Evolutionary conservation across 1,284 basidiomycete genomes (phyloP), one percentile per base, ranked within the genome.

Genomic region (Apiotrichum gamsii): DNA sequence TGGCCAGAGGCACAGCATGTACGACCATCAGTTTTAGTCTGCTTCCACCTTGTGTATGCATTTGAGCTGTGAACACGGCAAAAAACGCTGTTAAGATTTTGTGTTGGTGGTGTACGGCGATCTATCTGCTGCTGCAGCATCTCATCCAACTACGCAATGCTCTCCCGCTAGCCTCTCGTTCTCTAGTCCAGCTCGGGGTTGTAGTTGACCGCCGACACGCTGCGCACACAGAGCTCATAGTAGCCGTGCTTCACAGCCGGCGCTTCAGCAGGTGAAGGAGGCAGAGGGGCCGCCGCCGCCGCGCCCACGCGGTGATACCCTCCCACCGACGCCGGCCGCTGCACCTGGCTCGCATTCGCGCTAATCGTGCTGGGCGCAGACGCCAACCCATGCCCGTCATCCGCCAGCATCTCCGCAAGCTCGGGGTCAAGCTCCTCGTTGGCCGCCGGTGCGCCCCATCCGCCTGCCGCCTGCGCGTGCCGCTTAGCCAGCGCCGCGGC

Each of bases 141-240:
- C n/a, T n/a, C n/a, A n/a, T n/a, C n/a, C n/a, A n/a, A n/a, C n/a
- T n/a, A n/a, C n/a, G n/a, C n/a, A n/a, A n/a, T n/a, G n/a, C n/a
- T n/a, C n/a, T n/a, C n/a, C n/a, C n/a, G n/a, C n/a, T n/a, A n/a
- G n/a, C n/a, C n/a, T n/a, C n/a, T n/a, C n/a, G n/a, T n/a, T n/a
- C n/a, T n/a, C 24, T 36, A 50, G 20, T 65, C 65, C 23, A 33
- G 24, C 57, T 67, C 68, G 5, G 67, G 62, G 48, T 72, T 65
- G 51, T 60, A 65, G 34, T 58, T 62, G 31, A 72, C 67, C 9
- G 70, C 72, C 44, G 71, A 59, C 10, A 75, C 70, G 32, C 60
- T 63, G 43, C 69, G 62, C 9, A 76, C 47, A 36, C 72, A 72
- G 15, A 76, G 57, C 59, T 76, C 75, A 50, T 70, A 76, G 54